A percentile compares a stretch with the other conserved stretches of the same genome.
phyloP scores from a whole-genome alignment of 192 early-diverging fungal genomes.

The Coemansia asiatica region DNA sequence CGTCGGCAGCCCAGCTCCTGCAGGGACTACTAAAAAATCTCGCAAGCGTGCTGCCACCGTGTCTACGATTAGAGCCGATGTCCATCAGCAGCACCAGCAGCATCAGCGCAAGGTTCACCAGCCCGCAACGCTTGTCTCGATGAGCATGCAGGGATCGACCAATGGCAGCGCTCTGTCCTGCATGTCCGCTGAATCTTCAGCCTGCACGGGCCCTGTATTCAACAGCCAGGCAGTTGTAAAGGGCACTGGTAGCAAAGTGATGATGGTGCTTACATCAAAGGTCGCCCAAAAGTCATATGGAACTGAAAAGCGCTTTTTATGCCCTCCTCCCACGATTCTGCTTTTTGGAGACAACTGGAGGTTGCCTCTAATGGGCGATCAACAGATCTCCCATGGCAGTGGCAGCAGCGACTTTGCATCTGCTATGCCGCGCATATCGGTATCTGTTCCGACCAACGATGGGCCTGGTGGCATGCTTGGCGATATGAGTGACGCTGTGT shows the following conservation, averaged over 20 bases:
- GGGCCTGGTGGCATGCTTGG: conserved; percentile 12
- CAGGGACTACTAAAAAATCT: conserved; percentile 18
- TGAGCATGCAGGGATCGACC: conserved; percentile 9
- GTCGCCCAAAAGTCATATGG: conserved; percentile 95
- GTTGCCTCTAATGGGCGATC: conserved; percentile 40
- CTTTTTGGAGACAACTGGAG: conserved; percentile 75
- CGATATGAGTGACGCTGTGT: conserved; percentile 8
- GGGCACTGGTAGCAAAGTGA: conserved; percentile 55
- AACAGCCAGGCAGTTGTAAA: conserved; percentile 55
- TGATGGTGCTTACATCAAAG: conserved; percentile 79
- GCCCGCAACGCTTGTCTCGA: conserved; percentile 12
- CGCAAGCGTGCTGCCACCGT: conserved; percentile 54
- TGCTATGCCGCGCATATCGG: conserved; percentile 44
- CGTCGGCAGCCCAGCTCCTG: conserved; percentile 26
- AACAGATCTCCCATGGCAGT: conserved; percentile 11
- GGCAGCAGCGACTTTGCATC: conserved; percentile 35
- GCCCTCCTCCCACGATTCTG: conserved; percentile 79
- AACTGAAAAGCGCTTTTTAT: conserved; percentile 88
- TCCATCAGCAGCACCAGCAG: conserved; percentile 8
- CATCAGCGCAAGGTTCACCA: conserved; percentile 12
- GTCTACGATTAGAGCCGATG: conserved; percentile 26
- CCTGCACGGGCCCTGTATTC: conserved; percentile 27
- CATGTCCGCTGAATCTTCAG: conserved; percentile 8
- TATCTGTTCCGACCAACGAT: conserved; percentile 42
- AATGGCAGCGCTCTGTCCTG: conserved; percentile 1